Evolutionary conservation across 495 filamentous ascomycete genomes (phyloP).

Genomic region (Geopyxis carbonaria): DNA sequence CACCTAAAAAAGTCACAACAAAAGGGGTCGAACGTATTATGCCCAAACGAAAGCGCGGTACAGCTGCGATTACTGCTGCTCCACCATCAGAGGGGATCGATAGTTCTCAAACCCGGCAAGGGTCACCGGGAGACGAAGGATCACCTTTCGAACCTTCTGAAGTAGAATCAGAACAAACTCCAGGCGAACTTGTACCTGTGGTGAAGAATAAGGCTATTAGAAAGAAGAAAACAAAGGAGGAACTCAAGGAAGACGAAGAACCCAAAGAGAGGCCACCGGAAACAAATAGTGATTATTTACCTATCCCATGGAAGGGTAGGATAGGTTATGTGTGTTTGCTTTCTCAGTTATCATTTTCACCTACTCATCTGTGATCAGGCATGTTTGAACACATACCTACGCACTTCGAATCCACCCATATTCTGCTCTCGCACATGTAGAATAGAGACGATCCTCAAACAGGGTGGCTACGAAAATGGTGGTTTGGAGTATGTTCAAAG

Average conservation of each 20-base stretch:
- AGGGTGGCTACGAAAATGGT: conserved; percentile 33
- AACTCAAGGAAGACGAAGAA: conserved; percentile 2
- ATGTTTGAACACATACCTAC: conserved; percentile 84
- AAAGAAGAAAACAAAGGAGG: neutral
- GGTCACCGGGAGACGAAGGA: too few species aligned
- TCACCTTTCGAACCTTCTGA: too few species aligned
- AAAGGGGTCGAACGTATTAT: too few species aligned
- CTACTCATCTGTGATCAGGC: conserved; percentile 40
- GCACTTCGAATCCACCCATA: conserved; percentile 65
- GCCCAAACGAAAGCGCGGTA: too few species aligned
- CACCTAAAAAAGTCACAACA: too few species aligned
- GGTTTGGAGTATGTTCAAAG: conserved; percentile 60
- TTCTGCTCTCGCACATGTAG: conserved; percentile 88
- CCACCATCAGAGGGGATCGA: too few species aligned
- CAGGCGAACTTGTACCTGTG: conserved; percentile 6
- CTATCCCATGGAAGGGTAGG: conserved; percentile 82
- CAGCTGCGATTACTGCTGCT: too few species aligned
- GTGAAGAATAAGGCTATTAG: neutral
- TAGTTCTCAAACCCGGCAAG: too few species aligned
- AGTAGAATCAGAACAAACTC: neutral
- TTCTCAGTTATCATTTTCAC: neutral
- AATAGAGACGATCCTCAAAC: conserved; percentile 77
- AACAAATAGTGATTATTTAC: conserved; percentile 72
- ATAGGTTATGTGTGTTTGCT: conserved; percentile 60
- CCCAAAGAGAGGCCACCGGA: conserved; percentile 33